These are phyloP conservation scores for Stachybotrys chartarum DNA, from an alignment of 2,329 filamentous ascomycete species.

Conservation along the genomic window DNA sequence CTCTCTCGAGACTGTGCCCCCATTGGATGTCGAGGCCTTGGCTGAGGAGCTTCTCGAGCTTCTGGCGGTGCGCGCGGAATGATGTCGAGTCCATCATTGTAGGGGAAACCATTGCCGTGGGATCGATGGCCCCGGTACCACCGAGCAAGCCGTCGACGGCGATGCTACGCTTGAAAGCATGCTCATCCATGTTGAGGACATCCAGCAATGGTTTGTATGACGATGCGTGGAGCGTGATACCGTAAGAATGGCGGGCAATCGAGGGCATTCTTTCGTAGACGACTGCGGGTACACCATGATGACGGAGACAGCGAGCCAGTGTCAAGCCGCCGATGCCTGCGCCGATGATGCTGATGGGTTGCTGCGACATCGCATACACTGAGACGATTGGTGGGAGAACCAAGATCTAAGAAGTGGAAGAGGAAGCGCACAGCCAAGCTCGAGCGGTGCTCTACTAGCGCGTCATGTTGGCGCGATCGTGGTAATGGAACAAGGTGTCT, in stretches of 20 bases:
- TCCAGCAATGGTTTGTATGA: constrained; percentile 4
- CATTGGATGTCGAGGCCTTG: constrained; percentile 4
- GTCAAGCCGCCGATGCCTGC: constrained; percentile 4
- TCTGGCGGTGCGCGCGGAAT: constrained; percentile 3
- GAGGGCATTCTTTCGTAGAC: constrained; percentile 3
- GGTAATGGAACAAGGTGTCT: too few relatives aligned
- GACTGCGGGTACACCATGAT: constrained; percentile 3
- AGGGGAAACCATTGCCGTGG: constrained; percentile 1
- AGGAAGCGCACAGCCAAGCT: too few relatives aligned
- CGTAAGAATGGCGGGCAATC: constrained; percentile 1
- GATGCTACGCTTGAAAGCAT: constrained; percentile 2
- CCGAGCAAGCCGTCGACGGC: constrained; percentile 3
- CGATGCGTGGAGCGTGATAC: constrained; percentile 1
- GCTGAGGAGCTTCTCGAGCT: constrained; percentile 4
- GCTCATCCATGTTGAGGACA: constrained; percentile 1
- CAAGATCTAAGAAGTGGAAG: too few relatives aligned
- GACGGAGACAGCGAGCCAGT: constrained; percentile 4
- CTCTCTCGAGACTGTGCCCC: constrained; percentile 1
- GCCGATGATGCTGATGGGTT: constrained; percentile 4
- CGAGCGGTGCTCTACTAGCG: too few relatives aligned
- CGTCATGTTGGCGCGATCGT: too few relatives aligned
- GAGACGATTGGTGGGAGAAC: too few relatives aligned
- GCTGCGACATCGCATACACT: not conserved
- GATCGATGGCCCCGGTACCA: constrained; percentile 1
- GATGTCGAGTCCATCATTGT: not conserved